Evolutionary conservation across 2,329 filamentous ascomycete genomes (phyloP), one percentile per base, ranked within the genome.

Genomic region (Colletotrichum tanaceti): DNA sequence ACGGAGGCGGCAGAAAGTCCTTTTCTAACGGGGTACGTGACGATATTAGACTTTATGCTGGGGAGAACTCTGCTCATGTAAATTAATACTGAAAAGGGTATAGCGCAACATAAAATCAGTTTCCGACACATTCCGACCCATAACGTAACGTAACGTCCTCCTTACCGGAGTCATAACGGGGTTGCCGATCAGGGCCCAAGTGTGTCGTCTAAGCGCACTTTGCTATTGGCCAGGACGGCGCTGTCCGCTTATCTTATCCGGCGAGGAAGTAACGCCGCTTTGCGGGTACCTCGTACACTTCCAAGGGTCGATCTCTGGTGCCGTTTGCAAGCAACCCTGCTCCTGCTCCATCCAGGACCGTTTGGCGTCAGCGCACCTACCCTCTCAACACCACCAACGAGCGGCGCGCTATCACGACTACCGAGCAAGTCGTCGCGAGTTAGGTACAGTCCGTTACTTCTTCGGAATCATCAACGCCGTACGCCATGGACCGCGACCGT

Each of bases 401-500:
- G 39, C 18, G 43, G 66, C 63, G 49, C 38, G 62, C 50, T 35
- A 55, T 65, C 38, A 66, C 62, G 24, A 43, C 50, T 38, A 65
- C 46, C 43, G 24, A 49, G n/a, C 11, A 41, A 49, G 65, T 39
- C 50, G 47, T 28, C 32, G 49, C 50, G 35, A 62, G 41, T 32
- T 32, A 9, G 32, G 32, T 38, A 28, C 50, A 39, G 22, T 24
- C 32, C 16, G 22, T 44, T 39, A n/a, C 39, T 35, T 14, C 14
- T 38, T 32, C 20, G 9, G 16, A n/a, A 7, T 22, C 11, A 39
- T 24, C 32, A 47, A n/a, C 32, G 11, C 6, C 28, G 20, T 24
- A 49, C 14, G 5, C n/a, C 39, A 80, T 80, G 78, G 78, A 80
- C 68, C 78, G 79, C 59, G 79, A 81, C 68, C 77, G 79, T 57